phyloP scores from a whole-genome alignment of 2,329 filamentous ascomycete species.

The Colletotrichum sp. region DNA sequence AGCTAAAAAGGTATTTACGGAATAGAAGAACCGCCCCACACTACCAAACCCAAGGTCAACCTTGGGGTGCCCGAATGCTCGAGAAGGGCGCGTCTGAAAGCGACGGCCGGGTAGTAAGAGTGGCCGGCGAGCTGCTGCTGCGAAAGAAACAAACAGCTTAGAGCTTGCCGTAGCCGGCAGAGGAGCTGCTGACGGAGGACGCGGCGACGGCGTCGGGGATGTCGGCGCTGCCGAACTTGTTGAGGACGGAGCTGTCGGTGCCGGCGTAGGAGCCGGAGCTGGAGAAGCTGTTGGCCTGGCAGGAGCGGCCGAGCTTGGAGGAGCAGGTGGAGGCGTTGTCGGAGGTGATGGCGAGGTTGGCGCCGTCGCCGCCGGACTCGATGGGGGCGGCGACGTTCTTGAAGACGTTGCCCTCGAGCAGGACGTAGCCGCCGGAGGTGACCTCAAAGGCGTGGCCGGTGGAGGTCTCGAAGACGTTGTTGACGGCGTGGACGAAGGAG shows the following conservation, averaged over 20 bases:
- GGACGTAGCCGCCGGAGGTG: slow-evolving; percentile 45
- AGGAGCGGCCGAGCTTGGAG: slow-evolving; percentile 51
- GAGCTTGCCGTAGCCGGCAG: slow-evolving; percentile 52
- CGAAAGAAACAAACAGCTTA: slow-evolving; percentile 25
- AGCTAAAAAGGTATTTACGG: background rate
- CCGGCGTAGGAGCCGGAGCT: slow-evolving; percentile 41
- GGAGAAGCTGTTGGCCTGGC: slow-evolving; percentile 54
- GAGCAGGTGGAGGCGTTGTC: slow-evolving; percentile 40
- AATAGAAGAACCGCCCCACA: background rate
- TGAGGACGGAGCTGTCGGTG: slow-evolving; percentile 51
- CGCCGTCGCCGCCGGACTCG: slow-evolving; percentile 26
- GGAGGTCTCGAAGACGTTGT: slow-evolving; percentile 64
- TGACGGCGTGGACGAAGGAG: slow-evolving; percentile 62
- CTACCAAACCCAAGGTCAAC: background rate
- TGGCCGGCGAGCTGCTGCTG: background rate
- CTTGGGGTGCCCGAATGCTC: background rate
- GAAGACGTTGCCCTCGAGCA: slow-evolving; percentile 64
- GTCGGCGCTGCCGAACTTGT: slow-evolving; percentile 52
- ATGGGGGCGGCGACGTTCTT: slow-evolving; percentile 52
- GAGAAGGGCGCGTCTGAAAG: background rate
- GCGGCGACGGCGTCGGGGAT: slow-evolving; percentile 32
- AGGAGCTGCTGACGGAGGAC: slow-evolving; percentile 38
- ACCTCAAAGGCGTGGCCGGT: slow-evolving; percentile 62
- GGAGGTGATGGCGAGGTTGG: slow-evolving; percentile 10
- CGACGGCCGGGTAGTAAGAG: background rate